phyloP scores from a whole-genome alignment of 1,284 basidiomycete genomes.

The Ceratobasidium sp. region DNA sequence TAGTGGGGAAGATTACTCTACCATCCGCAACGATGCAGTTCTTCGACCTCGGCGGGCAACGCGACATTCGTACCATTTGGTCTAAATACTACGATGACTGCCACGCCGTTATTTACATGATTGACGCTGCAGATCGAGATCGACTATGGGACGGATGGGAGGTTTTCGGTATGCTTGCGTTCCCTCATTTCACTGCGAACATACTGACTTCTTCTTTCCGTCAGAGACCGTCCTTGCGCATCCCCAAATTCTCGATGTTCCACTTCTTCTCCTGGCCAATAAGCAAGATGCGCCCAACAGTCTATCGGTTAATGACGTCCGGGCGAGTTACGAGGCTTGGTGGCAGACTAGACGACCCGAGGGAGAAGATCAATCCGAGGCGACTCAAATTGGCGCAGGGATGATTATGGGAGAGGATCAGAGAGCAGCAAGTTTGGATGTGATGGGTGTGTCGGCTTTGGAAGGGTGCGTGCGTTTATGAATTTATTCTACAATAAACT shows the following conservation, averaged over 20 bases:
- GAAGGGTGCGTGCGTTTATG: conserved; percentile 74
- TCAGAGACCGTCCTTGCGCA: conserved; percentile 81
- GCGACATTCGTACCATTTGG: conserved; percentile 93
- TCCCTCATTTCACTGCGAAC: not conserved
- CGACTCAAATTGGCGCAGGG: conserved; percentile 49
- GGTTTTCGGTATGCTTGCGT: conserved; percentile 79
- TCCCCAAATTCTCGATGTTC: conserved; percentile 87
- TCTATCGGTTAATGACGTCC: conserved; percentile 86
- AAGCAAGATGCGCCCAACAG: conserved; percentile 87
- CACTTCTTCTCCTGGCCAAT: conserved; percentile 88
- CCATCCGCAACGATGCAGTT: conserved; percentile 93
- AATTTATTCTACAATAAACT: not conserved
- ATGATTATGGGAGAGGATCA: conserved; percentile 52
- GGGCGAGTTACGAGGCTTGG: conserved; percentile 91
- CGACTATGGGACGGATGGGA: conserved; percentile 91
- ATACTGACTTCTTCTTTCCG: not conserved
- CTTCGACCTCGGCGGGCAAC: conserved; percentile 93
- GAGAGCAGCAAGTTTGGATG: conserved; percentile 77
- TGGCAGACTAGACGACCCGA: conserved; percentile 60
- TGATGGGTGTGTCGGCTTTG: conserved; percentile 88
- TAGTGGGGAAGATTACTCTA: conserved; percentile 90
- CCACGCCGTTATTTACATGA: conserved; percentile 91
- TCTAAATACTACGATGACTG: conserved; percentile 93
- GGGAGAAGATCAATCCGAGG: conserved; percentile 60
- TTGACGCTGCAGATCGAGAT: conserved; percentile 89